Evolutionary conservation across 768 basidiomycete genomes (phyloP), one percentile per base, ranked within the genome.

Genomic region (Mycena alexandri): DNA sequence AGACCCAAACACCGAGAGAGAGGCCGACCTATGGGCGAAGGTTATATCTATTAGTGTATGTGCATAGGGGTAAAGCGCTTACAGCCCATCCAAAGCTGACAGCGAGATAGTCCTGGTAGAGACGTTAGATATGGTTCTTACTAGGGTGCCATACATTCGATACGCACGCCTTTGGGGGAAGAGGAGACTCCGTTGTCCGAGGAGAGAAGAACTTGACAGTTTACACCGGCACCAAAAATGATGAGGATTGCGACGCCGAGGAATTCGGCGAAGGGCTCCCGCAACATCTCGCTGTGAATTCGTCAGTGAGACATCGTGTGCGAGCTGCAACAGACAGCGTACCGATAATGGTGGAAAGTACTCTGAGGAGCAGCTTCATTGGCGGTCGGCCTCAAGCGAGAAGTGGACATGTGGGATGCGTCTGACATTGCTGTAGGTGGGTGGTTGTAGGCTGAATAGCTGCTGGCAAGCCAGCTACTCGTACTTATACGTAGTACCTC

Each of bases 191-290:
- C 71, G 0, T 79, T 9, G 47, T 70, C 77, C n/a, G 76, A 74
- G 13, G 83, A 83, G 25, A 86, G 72, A 36, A 79, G 76, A 21
- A 77, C 78, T 70, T 85, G 84, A 67, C 81, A 83, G 61, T 80
- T 74, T 25, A 78, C 78, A 56, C 82, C 85, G n/a, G 79, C 77
- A 12, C 85, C 85, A 56, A 85, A 82, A 61, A 85, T 77, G 63
- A 84, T 68, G 24, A 85, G 77, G 33, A 86, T 76, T 76, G 81
- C 80, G 12, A 81, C 79, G 34, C 84, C 85, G 47, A 84, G 67
- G 68, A 85, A 84, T 44, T 71, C 65, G 3, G 69, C 69, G 29
- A 71, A 54, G 2, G 61, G 62, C 59, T 67, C 69, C 2, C 69
- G 61, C 19, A 70, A n/a, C 50, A 53, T 46, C 16, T 70, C 69